Percentiles rank a stretch among this genome's conserved stretches.
Evolutionary conservation across 768 basidiomycete species (phyloP).

Genomic region (Lentinula edodes): DNA sequence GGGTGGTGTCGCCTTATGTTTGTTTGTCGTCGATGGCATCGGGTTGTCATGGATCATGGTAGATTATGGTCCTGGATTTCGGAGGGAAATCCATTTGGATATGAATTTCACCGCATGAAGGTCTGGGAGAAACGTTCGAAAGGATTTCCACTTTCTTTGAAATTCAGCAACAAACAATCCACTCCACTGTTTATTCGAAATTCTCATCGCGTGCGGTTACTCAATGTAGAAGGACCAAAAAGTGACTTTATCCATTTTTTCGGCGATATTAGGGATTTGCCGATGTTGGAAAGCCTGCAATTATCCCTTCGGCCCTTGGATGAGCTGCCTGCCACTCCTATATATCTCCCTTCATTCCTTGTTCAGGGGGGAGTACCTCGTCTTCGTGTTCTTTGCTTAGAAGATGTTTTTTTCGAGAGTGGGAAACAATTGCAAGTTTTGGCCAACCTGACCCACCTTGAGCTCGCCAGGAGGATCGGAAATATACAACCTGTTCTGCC

Average conservation of each 20-base stretch:
- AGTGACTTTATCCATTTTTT: not conserved
- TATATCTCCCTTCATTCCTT: not conserved
- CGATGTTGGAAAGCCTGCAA: not conserved
- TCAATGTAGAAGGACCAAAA: not conserved
- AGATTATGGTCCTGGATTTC: slow-evolving; percentile 1
- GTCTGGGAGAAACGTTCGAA: not conserved
- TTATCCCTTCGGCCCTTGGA: not conserved
- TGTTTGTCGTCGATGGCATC: slow-evolving; percentile 4
- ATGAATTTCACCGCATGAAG: not conserved
- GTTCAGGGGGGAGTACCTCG: not conserved
- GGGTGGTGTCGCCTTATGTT: not conserved
- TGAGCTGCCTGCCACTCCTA: not conserved
- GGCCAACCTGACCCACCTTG: not conserved
- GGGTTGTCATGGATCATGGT: not conserved
- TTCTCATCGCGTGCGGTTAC: not conserved
- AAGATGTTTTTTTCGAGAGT: not conserved
- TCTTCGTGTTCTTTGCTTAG: not conserved
- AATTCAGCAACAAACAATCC: not conserved
- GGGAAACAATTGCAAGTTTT: not conserved
- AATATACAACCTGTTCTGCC: not conserved
- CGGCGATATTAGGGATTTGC: not conserved
- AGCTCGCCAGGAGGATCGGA: not conserved
- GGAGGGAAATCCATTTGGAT: not conserved
- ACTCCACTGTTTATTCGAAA: not conserved
- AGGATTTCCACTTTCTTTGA: not conserved